phyloP scores from a whole-genome alignment of 2,329 filamentous ascomycete species.

The Cercospora nicotianae region DNA sequence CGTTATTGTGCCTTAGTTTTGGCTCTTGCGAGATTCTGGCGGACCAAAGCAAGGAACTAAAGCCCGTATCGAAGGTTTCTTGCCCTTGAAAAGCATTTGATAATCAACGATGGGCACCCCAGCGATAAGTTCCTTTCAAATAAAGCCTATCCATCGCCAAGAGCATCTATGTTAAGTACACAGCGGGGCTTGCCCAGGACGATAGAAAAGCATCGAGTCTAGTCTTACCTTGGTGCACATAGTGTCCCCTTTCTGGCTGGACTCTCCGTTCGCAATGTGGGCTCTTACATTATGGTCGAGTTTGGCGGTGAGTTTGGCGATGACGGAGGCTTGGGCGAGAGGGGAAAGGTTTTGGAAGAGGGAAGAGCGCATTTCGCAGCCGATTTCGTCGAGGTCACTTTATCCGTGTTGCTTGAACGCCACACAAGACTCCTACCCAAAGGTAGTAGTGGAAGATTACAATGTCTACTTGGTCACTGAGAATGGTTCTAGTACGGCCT shows the following conservation, averaged over 20 bases:
- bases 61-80: neutral
- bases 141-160: neutral
- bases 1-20: neutral
- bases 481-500: neutral
- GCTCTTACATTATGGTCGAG: neutral
- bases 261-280: neutral
- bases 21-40: neutral
- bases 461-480: constrained; percentile 10
- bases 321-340: neutral
- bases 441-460: constrained; percentile 11
- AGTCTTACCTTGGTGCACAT: neutral
- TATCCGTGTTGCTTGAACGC: neutral
- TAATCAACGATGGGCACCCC: neutral
- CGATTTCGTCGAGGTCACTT: neutral
- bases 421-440: neutral
- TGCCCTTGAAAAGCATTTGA: neutral
- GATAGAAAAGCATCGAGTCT: neutral
- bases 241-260: neutral
- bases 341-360: neutral
- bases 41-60: neutral
- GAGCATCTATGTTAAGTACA: neutral
- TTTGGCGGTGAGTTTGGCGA: neutral
- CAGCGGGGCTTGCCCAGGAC: neutral
- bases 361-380: neutral
- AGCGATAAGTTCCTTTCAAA: neutral